Conservation (phyloP, 2,329 filamentous ascomycete species). For the Knufia fluminis region DNA sequence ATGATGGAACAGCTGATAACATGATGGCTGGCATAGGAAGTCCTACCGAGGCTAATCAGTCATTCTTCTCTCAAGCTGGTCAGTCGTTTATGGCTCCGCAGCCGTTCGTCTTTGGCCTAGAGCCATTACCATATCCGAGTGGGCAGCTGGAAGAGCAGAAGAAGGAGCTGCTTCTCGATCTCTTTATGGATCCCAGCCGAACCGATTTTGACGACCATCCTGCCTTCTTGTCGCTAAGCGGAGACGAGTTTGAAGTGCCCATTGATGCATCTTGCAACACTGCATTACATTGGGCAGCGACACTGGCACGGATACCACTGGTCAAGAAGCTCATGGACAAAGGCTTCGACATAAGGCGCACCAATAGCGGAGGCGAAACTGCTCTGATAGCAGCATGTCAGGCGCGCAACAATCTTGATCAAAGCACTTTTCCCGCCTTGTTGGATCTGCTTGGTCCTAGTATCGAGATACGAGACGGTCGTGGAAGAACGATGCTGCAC, state of each 20-base stretch:
- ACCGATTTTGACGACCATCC: conserved; percentile 67
- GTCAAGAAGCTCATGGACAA: conserved; percentile 71
- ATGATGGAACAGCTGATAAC: conserved; percentile 18
- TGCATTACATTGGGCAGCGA: conserved; percentile 92
- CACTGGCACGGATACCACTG: conserved; percentile 74
- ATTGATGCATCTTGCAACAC: conserved; percentile 81
- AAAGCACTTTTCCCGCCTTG: conserved; percentile 79
- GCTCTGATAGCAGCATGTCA: conserved; percentile 85
- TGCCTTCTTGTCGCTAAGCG: conserved; percentile 63
- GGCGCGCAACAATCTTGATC: conserved; percentile 90
- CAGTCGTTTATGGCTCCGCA: conserved; percentile 19
- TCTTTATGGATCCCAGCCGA: conserved; percentile 67
- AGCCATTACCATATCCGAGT: conserved; percentile 42
- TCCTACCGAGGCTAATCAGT: conserved; percentile 39
- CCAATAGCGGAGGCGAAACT: conserved; percentile 84
- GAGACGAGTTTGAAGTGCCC: conserved; percentile 79
- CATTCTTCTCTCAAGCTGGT: conserved; percentile 35
- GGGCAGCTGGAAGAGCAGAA: conserved; percentile 65
- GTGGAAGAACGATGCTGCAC: conserved; percentile 84
- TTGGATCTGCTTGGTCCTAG: conserved; percentile 81
- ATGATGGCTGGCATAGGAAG: conserved; percentile 23
- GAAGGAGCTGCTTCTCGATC: conserved; percentile 67
- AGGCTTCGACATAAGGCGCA: conserved; percentile 77
- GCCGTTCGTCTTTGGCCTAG: conserved; percentile 27
- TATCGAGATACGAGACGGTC: conserved; percentile 81